Percentiles rank a stretch among this genome's conserved stretches.
These are phyloP conservation scores for Aspergillus coremiiformis DNA, from an alignment of 495 filamentous ascomycete genomes.

Conservation along the genomic window DNA sequence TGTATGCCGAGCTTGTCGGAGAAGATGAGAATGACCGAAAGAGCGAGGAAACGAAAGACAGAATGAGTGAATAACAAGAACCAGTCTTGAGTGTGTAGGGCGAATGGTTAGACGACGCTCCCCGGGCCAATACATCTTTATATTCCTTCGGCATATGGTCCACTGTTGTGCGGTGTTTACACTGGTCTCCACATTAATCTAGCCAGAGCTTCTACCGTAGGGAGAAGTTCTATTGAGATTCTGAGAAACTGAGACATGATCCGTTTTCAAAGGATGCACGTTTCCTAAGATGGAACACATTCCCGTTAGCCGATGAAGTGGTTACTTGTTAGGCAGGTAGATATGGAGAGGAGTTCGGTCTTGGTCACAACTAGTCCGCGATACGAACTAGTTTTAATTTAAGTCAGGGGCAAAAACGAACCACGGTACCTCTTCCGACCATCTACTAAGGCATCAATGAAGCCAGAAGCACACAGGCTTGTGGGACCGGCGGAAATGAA, in stretches of 20 bases:
- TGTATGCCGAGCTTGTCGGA: conserved; percentile 2
- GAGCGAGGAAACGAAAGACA: neutral
- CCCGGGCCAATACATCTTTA: neutral
- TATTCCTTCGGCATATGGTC: neutral
- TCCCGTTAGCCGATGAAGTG: neutral
- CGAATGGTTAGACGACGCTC: too few relatives aligned
- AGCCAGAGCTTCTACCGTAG: neutral
- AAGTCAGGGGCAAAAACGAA: neutral
- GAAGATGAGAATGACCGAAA: neutral
- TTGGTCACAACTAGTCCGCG: neutral
- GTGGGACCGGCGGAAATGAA: neutral
- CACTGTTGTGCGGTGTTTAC: neutral
- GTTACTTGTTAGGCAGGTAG: neutral
- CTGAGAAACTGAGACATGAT: neutral
- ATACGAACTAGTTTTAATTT: neutral
- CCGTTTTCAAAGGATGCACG: neutral
- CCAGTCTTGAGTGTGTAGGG: conserved; percentile 6
- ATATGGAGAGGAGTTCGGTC: neutral
- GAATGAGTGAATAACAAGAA: conserved; percentile 2
- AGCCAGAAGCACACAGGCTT: neutral
- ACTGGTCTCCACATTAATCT: neutral
- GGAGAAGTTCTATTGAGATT: neutral
- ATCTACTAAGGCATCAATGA: too few relatives aligned
- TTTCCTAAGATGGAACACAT: neutral
- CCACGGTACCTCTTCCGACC: neutral